Conservation (phyloP, 768 basidiomycete genomes). For the Boletus patriciae region DNA sequence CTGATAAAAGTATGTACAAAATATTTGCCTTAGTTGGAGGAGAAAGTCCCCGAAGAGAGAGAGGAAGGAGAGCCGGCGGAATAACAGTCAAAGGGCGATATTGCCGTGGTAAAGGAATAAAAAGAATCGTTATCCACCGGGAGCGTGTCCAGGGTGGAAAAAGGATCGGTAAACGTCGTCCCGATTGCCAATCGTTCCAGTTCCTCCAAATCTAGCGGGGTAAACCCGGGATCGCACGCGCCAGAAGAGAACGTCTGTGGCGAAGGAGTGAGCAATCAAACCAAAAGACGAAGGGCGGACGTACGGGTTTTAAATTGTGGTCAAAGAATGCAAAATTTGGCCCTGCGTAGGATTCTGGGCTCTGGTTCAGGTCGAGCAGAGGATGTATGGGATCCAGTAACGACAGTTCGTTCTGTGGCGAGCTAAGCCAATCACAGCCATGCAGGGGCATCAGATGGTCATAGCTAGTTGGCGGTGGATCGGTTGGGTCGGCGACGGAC, state of each 20-base stretch:
- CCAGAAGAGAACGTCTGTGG: slow-evolving; percentile 1
- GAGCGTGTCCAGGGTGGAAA: slow-evolving; percentile 5
- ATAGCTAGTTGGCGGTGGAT: background rate
- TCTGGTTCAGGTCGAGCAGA: slow-evolving; percentile 4
- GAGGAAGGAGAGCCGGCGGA: slow-evolving; percentile 15
- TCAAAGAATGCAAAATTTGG: slow-evolving; percentile 5
- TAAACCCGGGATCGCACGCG: slow-evolving; percentile 1
- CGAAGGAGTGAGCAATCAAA: background rate
- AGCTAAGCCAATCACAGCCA: slow-evolving; percentile 13
- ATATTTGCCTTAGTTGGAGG: background rate
- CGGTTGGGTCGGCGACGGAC: slow-evolving; percentile 4
- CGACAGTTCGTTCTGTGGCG: slow-evolving; percentile 9
- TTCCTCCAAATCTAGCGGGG: slow-evolving; percentile 10
- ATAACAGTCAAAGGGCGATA: slow-evolving; percentile 25
- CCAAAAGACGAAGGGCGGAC: background rate
- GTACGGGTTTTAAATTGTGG: slow-evolving; percentile 19
- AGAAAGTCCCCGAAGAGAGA: slow-evolving; percentile 7
- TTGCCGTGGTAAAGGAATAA: background rate
- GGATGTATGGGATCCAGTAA: background rate
- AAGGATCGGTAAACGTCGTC: slow-evolving; percentile 28
- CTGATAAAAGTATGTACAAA: background rate
- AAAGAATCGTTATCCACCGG: background rate
- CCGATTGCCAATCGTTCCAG: slow-evolving; percentile 20
- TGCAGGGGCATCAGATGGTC: background rate
- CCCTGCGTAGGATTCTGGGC: background rate